These are phyloP conservation scores for Sugiyamaella xylanicola DNA, from an alignment of 1,139 yeast genomes.

Conservation along the genomic window DNA sequence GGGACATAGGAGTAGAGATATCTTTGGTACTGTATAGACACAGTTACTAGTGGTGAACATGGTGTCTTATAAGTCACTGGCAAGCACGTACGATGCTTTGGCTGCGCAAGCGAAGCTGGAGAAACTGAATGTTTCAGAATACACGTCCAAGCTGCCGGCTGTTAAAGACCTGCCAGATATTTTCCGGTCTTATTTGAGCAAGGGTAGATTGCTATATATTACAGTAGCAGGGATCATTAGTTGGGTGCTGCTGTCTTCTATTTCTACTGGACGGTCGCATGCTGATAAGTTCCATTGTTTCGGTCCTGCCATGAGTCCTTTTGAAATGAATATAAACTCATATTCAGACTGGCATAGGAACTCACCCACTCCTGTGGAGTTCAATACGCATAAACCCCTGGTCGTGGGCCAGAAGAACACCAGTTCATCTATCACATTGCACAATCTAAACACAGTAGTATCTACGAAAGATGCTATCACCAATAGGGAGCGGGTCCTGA, in stretches of 20 bases:
- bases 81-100: constrained; percentile 11
- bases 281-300: constrained; percentile 31
- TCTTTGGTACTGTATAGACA: no score
- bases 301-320: constrained; percentile 38
- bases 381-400: constrained; percentile 32
- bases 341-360: constrained; percentile 36
- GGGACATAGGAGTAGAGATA: no score
- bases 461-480: constrained; percentile 53
- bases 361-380: constrained; percentile 36
- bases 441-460: constrained; percentile 50
- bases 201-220: constrained; percentile 22
- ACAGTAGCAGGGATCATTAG: constrained; percentile 20
- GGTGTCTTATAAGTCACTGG: constrained; percentile 10
- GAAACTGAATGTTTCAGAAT: not conserved
- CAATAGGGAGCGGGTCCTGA: constrained; percentile 66
- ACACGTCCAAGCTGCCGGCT: constrained; percentile 7
- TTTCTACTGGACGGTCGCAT: constrained; percentile 26
- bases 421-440: constrained; percentile 43
- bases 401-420: constrained; percentile 14
- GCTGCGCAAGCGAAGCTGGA: constrained; percentile 10
- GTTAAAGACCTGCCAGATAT: constrained; percentile 16
- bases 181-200: constrained; percentile 20
- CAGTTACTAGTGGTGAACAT: no score
- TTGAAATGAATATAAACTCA: constrained; percentile 34
- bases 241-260: constrained; percentile 24